Evolutionary conservation across 1,139 yeast species (phyloP), one percentile per base, ranked within the genome.

Genomic region (Candida labiduridarum): DNA sequence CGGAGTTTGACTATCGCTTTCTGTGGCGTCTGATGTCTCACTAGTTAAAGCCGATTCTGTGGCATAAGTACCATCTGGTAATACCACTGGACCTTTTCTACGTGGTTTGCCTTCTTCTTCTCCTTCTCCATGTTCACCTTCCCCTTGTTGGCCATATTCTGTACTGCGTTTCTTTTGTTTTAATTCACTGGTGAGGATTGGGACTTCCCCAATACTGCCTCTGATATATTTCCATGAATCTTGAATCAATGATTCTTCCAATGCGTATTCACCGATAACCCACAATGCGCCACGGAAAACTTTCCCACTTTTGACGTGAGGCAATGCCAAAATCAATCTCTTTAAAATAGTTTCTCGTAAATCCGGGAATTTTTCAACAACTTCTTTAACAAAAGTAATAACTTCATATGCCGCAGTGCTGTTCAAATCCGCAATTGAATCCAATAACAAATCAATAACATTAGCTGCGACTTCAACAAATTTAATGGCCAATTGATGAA

Each of bases 11-110:
- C 76, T 68, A 25, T 65, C 69, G 44, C 70, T 73, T 38, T 68
- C 69, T 15, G 68, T 72, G n/a, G 62, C 53, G 11, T 66, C 67
- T 6, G 64, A 57, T 3, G 64, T 62, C 46, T 75, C 77, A 12
- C 80, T 72, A 4, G 89, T 83, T 52, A 90, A 78, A 0, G 98
- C 97, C 60, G 85, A 86, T 69, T 95, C 99, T 31, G 97, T 88
- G 30, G 99, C 99, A 71, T 95, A 95, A 1, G 99, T 95, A 59
- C 99, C 99, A 71, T 95, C 99, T 18, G 99, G 97, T 56, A 94
- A 80, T 50, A 95, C 87, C 55, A 87, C 85, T 31, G 98, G 97
- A 47, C 89, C 90, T 47, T 79, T 74, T 54, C 71, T 71, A 33
- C 59, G 50, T 41, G 57, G 52, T 10, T 57, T 44, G 39, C 76